phyloP scores from a whole-genome alignment of 2,329 filamentous ascomycete species.

The Pseudopithomyces maydicus region DNA sequence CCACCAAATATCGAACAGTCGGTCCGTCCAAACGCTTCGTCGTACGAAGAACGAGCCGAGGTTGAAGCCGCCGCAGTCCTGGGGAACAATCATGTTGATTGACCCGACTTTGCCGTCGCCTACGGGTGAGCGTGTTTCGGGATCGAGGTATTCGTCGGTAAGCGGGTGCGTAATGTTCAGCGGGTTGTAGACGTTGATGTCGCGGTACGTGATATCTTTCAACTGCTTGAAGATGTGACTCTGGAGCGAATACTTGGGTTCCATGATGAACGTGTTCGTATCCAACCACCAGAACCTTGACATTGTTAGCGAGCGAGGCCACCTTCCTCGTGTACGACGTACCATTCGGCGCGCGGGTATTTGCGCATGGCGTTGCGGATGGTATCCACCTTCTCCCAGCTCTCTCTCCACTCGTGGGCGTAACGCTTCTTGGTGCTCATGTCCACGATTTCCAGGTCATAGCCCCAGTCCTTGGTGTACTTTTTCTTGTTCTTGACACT shows the following conservation, averaged over 20 bases:
- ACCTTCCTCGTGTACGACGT: constrained; percentile 42
- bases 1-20: constrained; percentile 96
- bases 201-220: constrained; percentile 77
- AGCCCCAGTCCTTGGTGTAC: constrained; percentile 87
- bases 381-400: constrained; percentile 98
- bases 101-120: constrained; percentile 80
- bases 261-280: constrained; percentile 97
- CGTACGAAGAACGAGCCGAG: constrained; percentile 92
- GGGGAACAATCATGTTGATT: constrained; percentile 85
- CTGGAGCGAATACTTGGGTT: constrained; percentile 87
- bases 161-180: constrained; percentile 90
- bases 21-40: constrained; percentile 86
- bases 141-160: constrained; percentile 75
- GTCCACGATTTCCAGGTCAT: constrained; percentile 93
- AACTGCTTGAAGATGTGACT: constrained; percentile 87
- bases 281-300: constrained; percentile 99
- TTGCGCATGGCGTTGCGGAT: constrained; percentile 87
- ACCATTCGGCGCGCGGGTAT: constrained; percentile 97
- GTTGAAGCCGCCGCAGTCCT: constrained; percentile 96
- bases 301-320: constrained; percentile 30
- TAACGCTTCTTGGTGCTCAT: constrained; percentile 99
- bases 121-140: constrained; percentile 69
- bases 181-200: constrained; percentile 96
- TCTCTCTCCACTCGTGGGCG: constrained; percentile 98
- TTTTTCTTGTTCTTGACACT: constrained; percentile 93